Conservation (phyloP, 2,329 filamentous ascomycete species). For the Penicillium expansum region DNA sequence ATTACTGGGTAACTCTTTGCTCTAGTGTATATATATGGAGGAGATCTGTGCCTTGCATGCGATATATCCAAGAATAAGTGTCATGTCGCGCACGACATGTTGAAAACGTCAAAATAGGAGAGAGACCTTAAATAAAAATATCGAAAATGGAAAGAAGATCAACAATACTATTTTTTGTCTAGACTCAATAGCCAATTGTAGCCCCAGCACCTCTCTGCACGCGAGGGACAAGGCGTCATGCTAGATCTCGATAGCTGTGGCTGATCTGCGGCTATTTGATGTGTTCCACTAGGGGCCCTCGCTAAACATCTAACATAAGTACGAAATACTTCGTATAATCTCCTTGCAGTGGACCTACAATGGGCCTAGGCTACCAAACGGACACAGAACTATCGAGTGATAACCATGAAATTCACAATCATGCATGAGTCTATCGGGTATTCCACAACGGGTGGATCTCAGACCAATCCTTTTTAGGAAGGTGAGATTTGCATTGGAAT, state of each 20-base stretch:
- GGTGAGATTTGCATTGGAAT: background rate
- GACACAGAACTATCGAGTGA: background rate
- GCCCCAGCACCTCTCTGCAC: background rate
- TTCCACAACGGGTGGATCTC: background rate
- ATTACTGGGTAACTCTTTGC: background rate
- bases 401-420: background rate
- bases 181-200: background rate
- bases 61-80: background rate
- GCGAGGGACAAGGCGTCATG: background rate
- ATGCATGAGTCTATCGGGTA: background rate
- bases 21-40: background rate
- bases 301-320: background rate
- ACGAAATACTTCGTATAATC: background rate
- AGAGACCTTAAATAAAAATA: background rate
- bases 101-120: background rate
- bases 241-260: background rate
- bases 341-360: background rate
- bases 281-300: background rate
- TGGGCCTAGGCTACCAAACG: too few species aligned
- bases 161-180: background rate
- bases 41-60: background rate
- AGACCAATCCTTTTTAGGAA: slow-evolving; percentile 2
- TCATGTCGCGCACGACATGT: background rate
- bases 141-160: background rate
- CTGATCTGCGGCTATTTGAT: slow-evolving; percentile 1